These are phyloP conservation scores for Tanacetum coccineum DNA, from an alignment of 129 eudicot genomes.

Conservation along the genomic window DNA sequence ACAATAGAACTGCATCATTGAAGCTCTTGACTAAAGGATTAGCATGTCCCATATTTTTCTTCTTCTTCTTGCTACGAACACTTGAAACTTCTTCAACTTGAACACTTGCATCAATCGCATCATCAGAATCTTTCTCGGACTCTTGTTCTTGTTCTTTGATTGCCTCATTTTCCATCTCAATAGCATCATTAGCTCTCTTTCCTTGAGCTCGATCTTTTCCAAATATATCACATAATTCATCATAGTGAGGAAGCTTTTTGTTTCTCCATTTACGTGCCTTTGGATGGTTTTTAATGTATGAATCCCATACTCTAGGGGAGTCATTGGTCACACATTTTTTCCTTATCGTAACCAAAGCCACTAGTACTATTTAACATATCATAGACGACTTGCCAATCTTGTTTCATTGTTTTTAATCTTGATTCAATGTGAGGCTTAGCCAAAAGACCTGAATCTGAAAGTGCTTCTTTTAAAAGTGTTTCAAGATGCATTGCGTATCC, in stretches of 20 bases:
- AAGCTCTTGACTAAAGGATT: background rate
- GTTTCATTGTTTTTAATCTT: too few relatives aligned
- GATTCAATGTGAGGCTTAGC: too few relatives aligned
- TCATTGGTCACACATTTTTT: too few relatives aligned
- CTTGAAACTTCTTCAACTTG: background rate
- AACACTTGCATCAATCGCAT: background rate
- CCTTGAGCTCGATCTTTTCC: constrained; percentile 8
- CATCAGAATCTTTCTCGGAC: background rate
- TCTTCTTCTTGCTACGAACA: background rate
- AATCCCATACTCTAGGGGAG: too few relatives aligned
- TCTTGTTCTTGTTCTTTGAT: background rate
- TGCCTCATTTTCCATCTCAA: background rate
- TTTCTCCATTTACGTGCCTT: too few relatives aligned
- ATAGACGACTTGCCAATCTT: too few relatives aligned
- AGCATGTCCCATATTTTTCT: background rate
- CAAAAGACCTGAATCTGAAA: too few relatives aligned
- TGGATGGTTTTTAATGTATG: too few relatives aligned
- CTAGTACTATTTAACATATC: too few relatives aligned
- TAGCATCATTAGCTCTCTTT: background rate
- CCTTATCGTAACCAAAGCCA: too few relatives aligned
- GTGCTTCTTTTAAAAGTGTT: too few relatives aligned
- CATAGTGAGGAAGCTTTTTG: background rate
- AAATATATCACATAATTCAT: background rate
- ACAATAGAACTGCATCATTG: background rate
- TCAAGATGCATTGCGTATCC: too few relatives aligned